Conservation (phyloP, 2,329 filamentous ascomycete species). For the Sporothrix mexicana region DNA sequence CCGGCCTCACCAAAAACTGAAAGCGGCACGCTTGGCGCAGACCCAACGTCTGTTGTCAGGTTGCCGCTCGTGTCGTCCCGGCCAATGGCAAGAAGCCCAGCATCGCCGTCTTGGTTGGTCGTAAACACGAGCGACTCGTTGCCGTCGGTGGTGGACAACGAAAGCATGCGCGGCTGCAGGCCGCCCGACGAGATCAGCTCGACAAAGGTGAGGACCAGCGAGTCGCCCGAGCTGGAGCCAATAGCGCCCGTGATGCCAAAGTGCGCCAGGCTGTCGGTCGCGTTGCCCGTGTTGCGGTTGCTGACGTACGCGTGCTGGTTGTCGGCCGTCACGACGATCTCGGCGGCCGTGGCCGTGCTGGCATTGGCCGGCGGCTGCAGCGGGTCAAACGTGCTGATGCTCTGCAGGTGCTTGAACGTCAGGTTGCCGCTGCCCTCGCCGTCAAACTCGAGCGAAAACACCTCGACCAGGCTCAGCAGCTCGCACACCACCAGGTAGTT, state of each 20-base stretch:
- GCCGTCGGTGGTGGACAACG: constrained; percentile 44
- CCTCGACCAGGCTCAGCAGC: constrained; percentile 52
- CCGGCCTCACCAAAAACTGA: constrained; percentile 27
- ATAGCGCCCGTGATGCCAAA: constrained; percentile 47
- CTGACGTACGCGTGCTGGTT: constrained; percentile 56
- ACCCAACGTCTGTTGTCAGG: background rate
- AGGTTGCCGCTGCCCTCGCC: constrained; percentile 42
- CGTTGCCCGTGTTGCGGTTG: constrained; percentile 54
- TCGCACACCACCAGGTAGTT: constrained; percentile 58
- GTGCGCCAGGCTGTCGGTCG: constrained; percentile 55
- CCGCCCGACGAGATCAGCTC: constrained; percentile 47
- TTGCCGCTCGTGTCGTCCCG: constrained; percentile 40
- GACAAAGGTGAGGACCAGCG: constrained; percentile 44
- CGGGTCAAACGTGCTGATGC: constrained; percentile 51
- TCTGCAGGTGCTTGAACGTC: constrained; percentile 47
- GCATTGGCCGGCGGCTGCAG: constrained; percentile 46
- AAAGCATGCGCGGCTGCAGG: constrained; percentile 55
- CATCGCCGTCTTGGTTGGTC: constrained; percentile 54
- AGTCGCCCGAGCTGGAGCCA: constrained; percentile 39
- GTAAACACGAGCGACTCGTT: constrained; percentile 49
- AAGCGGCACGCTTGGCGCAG: constrained; percentile 23
- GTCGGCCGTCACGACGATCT: constrained; percentile 51
- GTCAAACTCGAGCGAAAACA: constrained; percentile 51
- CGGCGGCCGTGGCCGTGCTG: constrained; percentile 52
- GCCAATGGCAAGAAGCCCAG: constrained; percentile 50